These are phyloP conservation scores for Triadica sebifera DNA, from an alignment of 345 rosid genomes.

Conservation along the genomic window DNA sequence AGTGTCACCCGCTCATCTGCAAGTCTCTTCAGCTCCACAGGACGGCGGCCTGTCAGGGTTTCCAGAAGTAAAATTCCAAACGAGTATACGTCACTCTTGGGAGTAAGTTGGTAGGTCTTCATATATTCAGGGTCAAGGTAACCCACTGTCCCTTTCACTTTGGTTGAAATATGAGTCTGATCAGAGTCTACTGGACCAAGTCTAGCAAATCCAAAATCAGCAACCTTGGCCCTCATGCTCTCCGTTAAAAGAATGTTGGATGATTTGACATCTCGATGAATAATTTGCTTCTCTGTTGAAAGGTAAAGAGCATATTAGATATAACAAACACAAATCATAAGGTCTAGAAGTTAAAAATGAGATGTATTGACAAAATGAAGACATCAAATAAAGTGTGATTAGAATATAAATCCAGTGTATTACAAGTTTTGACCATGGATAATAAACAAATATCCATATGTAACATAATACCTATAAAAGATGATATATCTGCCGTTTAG, in stretches of 20 bases:
- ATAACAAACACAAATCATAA: background rate
- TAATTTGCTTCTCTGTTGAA: constrained; percentile 75
- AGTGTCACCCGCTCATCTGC: constrained; percentile 69
- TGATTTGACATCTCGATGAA: constrained; percentile 92
- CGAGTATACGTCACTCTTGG: constrained; percentile 89
- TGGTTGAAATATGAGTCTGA: constrained; percentile 72
- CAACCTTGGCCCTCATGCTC: constrained; percentile 92
- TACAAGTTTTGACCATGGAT: background rate
- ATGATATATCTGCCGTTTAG: background rate
- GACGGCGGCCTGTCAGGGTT: constrained; percentile 86
- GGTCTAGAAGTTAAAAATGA: background rate
- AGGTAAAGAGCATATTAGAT: constrained; percentile 9
- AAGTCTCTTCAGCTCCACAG: constrained; percentile 64
- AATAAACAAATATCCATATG: background rate
- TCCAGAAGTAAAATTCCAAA: constrained; percentile 88
- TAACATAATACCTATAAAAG: background rate
- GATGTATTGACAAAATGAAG: background rate
- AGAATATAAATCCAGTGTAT: background rate
- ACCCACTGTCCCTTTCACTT: constrained; percentile 95
- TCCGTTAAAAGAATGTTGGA: constrained; percentile 92
- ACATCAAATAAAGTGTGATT: background rate
- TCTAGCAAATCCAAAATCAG: constrained; percentile 94
- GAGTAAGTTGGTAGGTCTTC: constrained; percentile 87
- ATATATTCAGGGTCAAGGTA: constrained; percentile 97
- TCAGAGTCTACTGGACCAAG: constrained; percentile 63